Evolutionary conservation across 306 rosid genomes (phyloP).

Genomic region (apple (Malus domestica)): DNA sequence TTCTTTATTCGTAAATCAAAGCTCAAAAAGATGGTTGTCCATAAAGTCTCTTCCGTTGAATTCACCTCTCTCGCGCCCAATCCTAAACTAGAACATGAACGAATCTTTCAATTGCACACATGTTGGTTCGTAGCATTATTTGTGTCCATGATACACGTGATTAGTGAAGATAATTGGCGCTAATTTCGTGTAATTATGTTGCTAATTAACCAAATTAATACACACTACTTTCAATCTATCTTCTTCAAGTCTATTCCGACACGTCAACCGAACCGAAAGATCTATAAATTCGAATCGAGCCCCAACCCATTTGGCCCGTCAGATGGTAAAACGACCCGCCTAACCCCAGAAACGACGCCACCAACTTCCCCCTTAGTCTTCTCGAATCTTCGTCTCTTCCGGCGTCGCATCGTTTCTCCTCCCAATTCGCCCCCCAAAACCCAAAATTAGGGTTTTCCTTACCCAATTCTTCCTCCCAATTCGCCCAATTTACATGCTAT

Average conservation of each 20-base stretch:
- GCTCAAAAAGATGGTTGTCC: fast-evolving
- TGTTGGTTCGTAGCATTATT: neutral
- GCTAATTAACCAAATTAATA: neutral
- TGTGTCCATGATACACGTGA: neutral
- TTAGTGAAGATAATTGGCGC: neutral
- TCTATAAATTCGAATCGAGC: neutral
- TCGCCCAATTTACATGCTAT: neutral
- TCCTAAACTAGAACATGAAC: too few species aligned
- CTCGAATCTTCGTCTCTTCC: neutral
- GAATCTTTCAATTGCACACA: too few species aligned
- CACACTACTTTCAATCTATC: neutral
- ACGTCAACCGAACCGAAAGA: neutral
- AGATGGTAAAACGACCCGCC: too few species aligned
- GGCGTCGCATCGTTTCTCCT: neutral
- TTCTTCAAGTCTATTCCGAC: neutral
- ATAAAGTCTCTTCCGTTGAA: too few species aligned
- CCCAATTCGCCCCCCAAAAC: neutral
- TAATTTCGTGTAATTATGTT: neutral
- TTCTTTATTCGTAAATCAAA: too few species aligned
- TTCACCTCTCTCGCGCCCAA: too few species aligned
- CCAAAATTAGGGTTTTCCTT: slow-evolving; percentile 23
- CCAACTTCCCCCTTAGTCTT: neutral
- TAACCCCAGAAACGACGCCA: neutral
- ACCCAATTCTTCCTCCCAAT: neutral
- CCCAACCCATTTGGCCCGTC: neutral